phyloP scores from a whole-genome alignment of 2,329 filamentous ascomycete species.

The Pestalotiopsis sp. region DNA sequence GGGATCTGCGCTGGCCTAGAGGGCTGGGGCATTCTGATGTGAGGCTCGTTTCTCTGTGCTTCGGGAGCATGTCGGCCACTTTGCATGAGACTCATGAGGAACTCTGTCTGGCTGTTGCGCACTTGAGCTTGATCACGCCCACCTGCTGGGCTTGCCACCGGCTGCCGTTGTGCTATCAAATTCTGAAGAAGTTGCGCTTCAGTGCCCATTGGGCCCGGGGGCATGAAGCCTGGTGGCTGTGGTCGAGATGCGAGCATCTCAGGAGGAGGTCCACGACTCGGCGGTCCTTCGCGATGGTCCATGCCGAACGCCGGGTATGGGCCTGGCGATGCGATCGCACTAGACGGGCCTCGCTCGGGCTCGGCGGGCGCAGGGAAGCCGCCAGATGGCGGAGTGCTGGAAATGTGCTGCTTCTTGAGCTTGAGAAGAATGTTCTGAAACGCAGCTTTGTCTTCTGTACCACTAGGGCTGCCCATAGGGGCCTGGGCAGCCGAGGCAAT shows the following conservation, averaged over 20 bases:
- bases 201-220: constrained; percentile 42
- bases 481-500: constrained; percentile 9
- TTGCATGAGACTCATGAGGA: constrained; percentile 84
- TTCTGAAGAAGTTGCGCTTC: constrained; percentile 64
- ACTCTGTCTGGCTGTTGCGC: constrained; percentile 69
- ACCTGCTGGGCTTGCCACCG: constrained; percentile 20
- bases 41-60: constrained; percentile 53
- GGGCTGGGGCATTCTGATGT: constrained; percentile 56
- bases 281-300: constrained; percentile 43
- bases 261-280: constrained; percentile 45
- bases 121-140: constrained; percentile 47
- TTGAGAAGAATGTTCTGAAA: constrained; percentile 84
- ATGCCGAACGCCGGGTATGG: constrained; percentile 50
- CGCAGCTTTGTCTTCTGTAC: constrained; percentile 77
- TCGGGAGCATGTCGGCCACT: constrained; percentile 50
- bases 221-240: constrained; percentile 48
- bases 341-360: constrained; percentile 37
- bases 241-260: constrained; percentile 57
- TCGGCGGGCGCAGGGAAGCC: constrained; percentile 28
- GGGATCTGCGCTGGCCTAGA: constrained; percentile 51
- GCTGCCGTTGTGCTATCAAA: constrained; percentile 61
- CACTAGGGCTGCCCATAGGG: constrained; percentile 25
- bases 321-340: constrained; percentile 48
- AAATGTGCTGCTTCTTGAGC: constrained; percentile 63
- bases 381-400: constrained; percentile 47